Evolutionary conservation across 495 filamentous ascomycete species (phyloP), one percentile per base, ranked within the genome.

Genomic region (Neurospora africana): DNA sequence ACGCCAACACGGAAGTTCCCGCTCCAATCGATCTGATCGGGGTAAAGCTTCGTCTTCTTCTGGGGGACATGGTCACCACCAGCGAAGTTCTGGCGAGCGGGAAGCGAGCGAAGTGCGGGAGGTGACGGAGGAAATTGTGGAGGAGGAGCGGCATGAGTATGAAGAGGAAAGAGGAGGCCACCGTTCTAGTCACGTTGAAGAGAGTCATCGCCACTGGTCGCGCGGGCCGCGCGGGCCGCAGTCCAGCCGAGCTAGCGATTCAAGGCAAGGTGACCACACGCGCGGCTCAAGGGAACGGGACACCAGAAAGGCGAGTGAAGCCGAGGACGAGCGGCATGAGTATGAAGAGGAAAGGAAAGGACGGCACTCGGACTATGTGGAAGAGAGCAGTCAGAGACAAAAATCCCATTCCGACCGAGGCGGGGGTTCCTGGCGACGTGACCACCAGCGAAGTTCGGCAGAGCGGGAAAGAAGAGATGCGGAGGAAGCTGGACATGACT

Each of bases 81-180:
- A 4, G 53, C 53, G 6, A 65, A 65, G 53, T 15, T 71, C 69
- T 21, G 39, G 27, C 33, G 71, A 44, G 3, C 71, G 38, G n/a
- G 75, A 74, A 30, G 70, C 68, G 4, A 74, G 71, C 65, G 73
- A 27, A 79, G 77, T 69, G 67, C 75, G 7, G 70, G 76, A 40
- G 75, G 74, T 37, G 58, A 69, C 27, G 27, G 44, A 72, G 15
- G 47, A 72, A 7, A 58, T 72, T 3, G 33, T 43, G 11, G 72
- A 44, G 4, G 27, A 67, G 10, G 70, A 71, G 39, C 33, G 53
- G 17, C 37, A n/a, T 17, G 41, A 72, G 30, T 65, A 30, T 17
- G 53, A 65, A 4, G 53, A 65, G 7, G 53, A 65, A 4, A 17
- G 40, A 69, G 23, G 17, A 41, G 53, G 53, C 2, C 53, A 7